Conservation (phyloP, 2,329 filamentous ascomycete genomes). For the Geosmithia putterillii region DNA sequence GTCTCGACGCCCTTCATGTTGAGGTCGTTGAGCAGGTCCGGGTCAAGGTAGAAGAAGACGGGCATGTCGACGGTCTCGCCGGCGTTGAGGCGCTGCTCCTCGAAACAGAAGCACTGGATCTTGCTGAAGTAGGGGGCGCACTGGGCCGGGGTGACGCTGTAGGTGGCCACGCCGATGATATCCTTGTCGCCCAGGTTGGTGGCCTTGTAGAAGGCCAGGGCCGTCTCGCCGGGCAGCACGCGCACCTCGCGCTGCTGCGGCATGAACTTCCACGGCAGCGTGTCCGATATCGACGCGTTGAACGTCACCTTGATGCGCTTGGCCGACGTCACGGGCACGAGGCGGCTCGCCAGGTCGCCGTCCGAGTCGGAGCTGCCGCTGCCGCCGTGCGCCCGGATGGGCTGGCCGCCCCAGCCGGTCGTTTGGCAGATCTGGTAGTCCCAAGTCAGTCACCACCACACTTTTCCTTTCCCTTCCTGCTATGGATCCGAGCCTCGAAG, state of each 20-base stretch:
- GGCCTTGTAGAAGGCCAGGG: constrained; percentile 92
- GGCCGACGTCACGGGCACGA: constrained; percentile 68
- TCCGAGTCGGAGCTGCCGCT: constrained; percentile 34
- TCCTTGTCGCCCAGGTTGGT: constrained; percentile 83
- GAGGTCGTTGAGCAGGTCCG: constrained; percentile 82
- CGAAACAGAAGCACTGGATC: constrained; percentile 99
- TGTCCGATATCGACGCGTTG: constrained; percentile 87
- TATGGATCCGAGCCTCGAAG: background rate
- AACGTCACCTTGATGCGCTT: constrained; percentile 91
- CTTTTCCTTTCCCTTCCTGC: background rate
- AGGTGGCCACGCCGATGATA: constrained; percentile 96
- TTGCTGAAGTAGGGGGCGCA: constrained; percentile 98
- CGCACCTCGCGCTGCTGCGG: constrained; percentile 95
- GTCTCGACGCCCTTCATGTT: constrained; percentile 92
- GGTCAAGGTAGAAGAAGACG: constrained; percentile 98
- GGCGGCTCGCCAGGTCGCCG: constrained; percentile 58
- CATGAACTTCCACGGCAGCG: constrained; percentile 93
- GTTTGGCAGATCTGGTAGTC: constrained; percentile 74
- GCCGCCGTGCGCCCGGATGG: constrained; percentile 61
- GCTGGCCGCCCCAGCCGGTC: constrained; percentile 86
- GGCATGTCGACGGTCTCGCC: constrained; percentile 99
- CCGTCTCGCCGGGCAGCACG: constrained; percentile 90
- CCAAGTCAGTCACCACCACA: constrained; percentile 1
- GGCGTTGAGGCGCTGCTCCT: constrained; percentile 87
- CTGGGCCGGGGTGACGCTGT: constrained; percentile 91